Evolutionary conservation across 2,329 filamentous ascomycete species (phyloP).

Genomic region (Albophoma yamanashiensis): DNA sequence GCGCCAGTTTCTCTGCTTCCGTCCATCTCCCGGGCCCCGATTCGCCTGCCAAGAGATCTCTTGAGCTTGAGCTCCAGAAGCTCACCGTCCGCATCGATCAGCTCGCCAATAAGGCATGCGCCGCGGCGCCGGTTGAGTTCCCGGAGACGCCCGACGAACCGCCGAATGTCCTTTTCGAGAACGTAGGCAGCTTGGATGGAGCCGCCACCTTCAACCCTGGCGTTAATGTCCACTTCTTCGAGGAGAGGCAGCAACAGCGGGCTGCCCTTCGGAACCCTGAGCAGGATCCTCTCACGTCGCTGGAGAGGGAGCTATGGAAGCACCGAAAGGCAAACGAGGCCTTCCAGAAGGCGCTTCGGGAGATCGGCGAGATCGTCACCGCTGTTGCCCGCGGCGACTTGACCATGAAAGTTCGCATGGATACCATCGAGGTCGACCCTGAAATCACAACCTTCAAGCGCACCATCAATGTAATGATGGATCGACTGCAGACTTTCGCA

Average conservation of each 20-base stretch:
- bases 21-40: conserved; percentile 69
- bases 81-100: conserved; percentile 68
- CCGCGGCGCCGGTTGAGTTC: conserved; percentile 46
- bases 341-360: conserved; percentile 92
- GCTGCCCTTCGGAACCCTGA: conserved; percentile 73
- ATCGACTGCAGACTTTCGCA: conserved; percentile 91
- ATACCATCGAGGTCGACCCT: conserved; percentile 92
- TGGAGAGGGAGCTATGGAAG: conserved; percentile 91
- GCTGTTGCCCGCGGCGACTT: conserved; percentile 91
- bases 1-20: not conserved
- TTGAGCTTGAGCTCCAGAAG: conserved; percentile 76
- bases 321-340: conserved; percentile 97
- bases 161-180: conserved; percentile 51
- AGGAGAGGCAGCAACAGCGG: conserved; percentile 78
- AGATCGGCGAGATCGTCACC: conserved; percentile 96
- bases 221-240: conserved; percentile 74
- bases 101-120: conserved; percentile 67
- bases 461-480: conserved; percentile 99
- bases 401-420: conserved; percentile 93
- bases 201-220: conserved; percentile 29
- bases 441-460: conserved; percentile 97
- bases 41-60: conserved; percentile 60
- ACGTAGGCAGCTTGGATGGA: conserved; percentile 42
- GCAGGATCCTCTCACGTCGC: conserved; percentile 73
- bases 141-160: conserved; percentile 77